Evolutionary conservation across 345 rosid genomes (phyloP), one percentile per base, ranked within the genome.

Genomic region (Alliaria petiolata): DNA sequence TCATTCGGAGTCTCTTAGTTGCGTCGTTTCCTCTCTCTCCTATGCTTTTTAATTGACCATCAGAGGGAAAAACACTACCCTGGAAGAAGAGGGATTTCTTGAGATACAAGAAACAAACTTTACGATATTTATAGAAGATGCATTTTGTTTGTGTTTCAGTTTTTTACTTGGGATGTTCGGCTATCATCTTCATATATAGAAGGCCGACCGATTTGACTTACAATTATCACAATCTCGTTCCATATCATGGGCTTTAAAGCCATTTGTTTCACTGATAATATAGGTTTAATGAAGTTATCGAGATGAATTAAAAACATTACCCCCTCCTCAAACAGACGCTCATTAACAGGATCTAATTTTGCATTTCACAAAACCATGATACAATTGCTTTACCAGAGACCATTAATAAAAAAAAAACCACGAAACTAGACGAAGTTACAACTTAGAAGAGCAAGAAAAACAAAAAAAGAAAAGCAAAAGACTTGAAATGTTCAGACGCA

Each of bases 361-460:
- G 76, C 39, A 63, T 44, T 53, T 63, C 26, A 72, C 50, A 64
- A 46, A 65, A 65, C 59, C 33, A 55, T 64, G 58, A 49, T 40
- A 56, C 71, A 44, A 63, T 40, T 63, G 57, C 65, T 35, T 56
- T 54, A 73, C 45, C 17, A 46, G 47, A 55, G 69, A 71, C 39
- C 69, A 63, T 42, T 62, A 33, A 33, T 42, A 53, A 53, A 16
- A 34, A n/a, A 64, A 36, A 46, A 38, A 46, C 19, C 66, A 46
- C 66, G 30, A 57, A 17, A 73, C 71, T 65, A 73, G 43, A 74
- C n/a, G 14, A 49, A 65, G 53, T 65, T 65, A 73, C 72, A 30
- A 26, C 51, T 65, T 73, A 65, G 22, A 72, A 35, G 52, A 63
- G 22, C 20, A 22, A 13, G 22, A 7, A 50, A 58, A 25, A 3